These are phyloP conservation scores for Backusella tarrabulga DNA, from an alignment of 192 early-diverging fungal genomes.

Conservation along the genomic window DNA sequence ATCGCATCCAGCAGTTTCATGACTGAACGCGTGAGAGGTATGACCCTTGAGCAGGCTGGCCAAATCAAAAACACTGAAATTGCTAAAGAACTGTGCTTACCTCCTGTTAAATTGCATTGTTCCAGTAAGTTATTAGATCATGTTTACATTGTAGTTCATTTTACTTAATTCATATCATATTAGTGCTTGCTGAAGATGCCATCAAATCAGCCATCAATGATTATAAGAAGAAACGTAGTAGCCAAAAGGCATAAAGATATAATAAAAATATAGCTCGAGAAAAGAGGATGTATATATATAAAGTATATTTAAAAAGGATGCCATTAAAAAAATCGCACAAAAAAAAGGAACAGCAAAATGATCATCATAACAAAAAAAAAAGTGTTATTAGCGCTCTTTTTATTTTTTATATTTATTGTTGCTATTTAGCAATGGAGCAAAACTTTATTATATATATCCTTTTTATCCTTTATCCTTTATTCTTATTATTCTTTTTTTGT, in stretches of 20 bases:
- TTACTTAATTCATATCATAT: conserved; percentile 3
- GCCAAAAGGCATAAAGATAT: conserved; percentile 3
- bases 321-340: background rate
- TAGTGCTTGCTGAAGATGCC: conserved; percentile 98
- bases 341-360: background rate
- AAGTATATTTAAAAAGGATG: background rate
- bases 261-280: background rate
- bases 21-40: conserved; percentile 93
- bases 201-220: conserved; percentile 98
- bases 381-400: background rate
- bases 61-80: conserved; percentile 97
- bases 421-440: background rate
- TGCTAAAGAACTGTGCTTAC: conserved; percentile 91
- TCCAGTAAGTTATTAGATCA: conserved; percentile 68
- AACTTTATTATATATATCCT: background rate
- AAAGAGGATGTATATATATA: background rate
- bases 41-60: conserved; percentile 88
- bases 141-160: background rate
- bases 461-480: too few species aligned
- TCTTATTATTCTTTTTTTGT: background rate
- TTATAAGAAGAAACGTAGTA: conserved; percentile 80
- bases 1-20: conserved; percentile 91
- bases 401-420: background rate
- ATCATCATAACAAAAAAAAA: background rate
- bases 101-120: conserved; percentile 98